Evolutionary conservation across 305 asterid genomes (phyloP).

Genomic region (Fraxinus ornus): DNA sequence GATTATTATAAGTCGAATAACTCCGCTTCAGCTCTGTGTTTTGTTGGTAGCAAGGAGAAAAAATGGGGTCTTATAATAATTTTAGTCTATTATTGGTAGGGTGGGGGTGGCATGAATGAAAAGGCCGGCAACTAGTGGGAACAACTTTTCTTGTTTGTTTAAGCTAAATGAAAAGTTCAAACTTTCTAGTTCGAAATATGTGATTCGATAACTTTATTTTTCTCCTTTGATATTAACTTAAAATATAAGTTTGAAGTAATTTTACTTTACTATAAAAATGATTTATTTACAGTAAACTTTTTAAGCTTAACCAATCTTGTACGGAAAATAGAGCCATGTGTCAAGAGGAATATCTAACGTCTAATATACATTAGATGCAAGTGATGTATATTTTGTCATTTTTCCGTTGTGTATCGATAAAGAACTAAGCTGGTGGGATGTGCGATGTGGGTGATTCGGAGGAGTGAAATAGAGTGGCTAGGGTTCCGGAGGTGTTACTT

Average conservation of each 20-base stretch:
- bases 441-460: neutral
- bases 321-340: neutral
- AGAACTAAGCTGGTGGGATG: neutral
- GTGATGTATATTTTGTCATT: too few species aligned
- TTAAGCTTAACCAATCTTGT: neutral
- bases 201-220: too few species aligned
- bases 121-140: constrained; percentile 21
- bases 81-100: constrained; percentile 34
- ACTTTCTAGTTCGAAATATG: neutral
- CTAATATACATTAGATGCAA: neutral
- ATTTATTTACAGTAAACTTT: neutral
- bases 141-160: neutral
- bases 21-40: neutral
- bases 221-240: too few species aligned
- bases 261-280: neutral
- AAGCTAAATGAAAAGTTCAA: neutral
- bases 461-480: neutral
- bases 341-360: neutral
- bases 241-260: too few species aligned
- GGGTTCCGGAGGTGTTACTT: neutral
- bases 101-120: constrained; percentile 14
- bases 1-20: constrained; percentile 11
- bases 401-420: neutral
- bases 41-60: constrained; percentile 10
- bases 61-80: constrained; percentile 26